Evolutionary conservation across 345 rosid genomes (phyloP).

Genomic region (Tarenaya hassleriana): DNA sequence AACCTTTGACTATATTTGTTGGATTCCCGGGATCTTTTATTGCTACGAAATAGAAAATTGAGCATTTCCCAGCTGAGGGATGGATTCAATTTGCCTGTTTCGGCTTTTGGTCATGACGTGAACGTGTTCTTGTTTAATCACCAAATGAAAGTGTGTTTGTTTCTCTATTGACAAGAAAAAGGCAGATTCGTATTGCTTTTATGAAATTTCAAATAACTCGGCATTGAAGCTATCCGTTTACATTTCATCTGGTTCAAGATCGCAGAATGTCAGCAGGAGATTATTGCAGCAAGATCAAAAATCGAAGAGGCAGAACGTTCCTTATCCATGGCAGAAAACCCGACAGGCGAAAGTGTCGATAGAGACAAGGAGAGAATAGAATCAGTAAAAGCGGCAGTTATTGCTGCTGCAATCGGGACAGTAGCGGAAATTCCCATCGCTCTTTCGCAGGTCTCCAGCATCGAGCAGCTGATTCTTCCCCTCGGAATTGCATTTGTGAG

Average conservation of each 20-base stretch:
- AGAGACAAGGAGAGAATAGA: constrained; percentile 67
- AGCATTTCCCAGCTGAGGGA: not conserved
- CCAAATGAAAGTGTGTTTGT: constrained; percentile 8
- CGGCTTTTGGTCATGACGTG: constrained; percentile 2
- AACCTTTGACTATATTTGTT: not conserved
- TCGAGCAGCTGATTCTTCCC: constrained; percentile 54
- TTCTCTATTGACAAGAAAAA: not conserved
- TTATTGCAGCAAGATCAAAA: constrained; percentile 61
- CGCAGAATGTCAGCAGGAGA: constrained; percentile 71
- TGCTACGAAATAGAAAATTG: not conserved
- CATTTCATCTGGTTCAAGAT: constrained; percentile 36
- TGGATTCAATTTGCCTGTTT: constrained; percentile 4
- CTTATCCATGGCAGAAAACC: constrained; percentile 27
- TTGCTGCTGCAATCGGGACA: constrained; percentile 77
- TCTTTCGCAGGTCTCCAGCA: constrained; percentile 44
- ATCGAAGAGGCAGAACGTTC: constrained; percentile 70
- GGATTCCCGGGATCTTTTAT: not conserved
- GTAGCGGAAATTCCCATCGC: constrained; percentile 56
- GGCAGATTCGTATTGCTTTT: not conserved
- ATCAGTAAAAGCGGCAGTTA: constrained; percentile 60
- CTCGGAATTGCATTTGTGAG: constrained; percentile 50
- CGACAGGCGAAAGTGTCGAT: constrained; percentile 22
- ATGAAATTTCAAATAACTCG: constrained; percentile 1
- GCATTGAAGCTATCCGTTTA: not conserved
- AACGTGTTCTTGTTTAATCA: not conserved